Conservation (phyloP, 495 filamentous ascomycete species). For the Chaetomium cochliodes region DNA sequence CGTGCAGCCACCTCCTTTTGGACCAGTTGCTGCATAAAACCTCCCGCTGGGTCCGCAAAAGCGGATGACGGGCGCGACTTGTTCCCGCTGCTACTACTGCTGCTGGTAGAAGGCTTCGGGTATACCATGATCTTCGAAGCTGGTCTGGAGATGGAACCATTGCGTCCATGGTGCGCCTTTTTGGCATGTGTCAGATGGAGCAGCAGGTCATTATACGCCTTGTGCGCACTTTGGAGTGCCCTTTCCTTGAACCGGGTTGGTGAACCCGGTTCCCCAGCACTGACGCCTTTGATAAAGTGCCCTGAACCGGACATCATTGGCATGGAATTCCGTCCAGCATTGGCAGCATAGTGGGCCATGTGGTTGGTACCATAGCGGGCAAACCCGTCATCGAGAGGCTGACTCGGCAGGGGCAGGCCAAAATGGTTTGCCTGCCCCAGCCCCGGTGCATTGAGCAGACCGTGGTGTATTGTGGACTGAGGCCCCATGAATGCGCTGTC, state of each 20-base stretch:
- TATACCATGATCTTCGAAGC: constrained; percentile 48
- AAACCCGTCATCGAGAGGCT: constrained; percentile 38
- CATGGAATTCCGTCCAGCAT: constrained; percentile 26
- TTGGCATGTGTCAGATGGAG: constrained; percentile 67
- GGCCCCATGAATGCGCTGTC: constrained; percentile 38
- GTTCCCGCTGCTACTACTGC: constrained; percentile 25
- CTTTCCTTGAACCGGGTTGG: constrained; percentile 75
- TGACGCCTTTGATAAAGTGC: constrained; percentile 1
- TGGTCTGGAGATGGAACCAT: constrained; percentile 27
- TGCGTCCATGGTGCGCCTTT: constrained; percentile 41
- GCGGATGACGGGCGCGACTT: constrained; percentile 11
- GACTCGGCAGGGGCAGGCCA: constrained; percentile 29
- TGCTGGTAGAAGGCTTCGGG: constrained; percentile 45
- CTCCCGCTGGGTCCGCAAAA: constrained; percentile 19
- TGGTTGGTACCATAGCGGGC: constrained; percentile 27
- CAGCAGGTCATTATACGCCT: constrained; percentile 83
- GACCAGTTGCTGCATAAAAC: constrained; percentile 28
- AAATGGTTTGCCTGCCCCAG: constrained; percentile 34
- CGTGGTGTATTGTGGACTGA: constrained; percentile 30
- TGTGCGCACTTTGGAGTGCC: constrained; percentile 79
- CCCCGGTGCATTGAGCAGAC: constrained; percentile 27
- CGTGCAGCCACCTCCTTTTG: constrained; percentile 28
- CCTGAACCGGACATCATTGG: constrained; percentile 22
- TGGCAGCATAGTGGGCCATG: constrained; percentile 22
- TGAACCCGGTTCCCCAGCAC: constrained; percentile 22